Percentiles rank a stretch among this genome's conserved stretches.
phyloP scores from a whole-genome alignment of 2,329 filamentous ascomycete species.

The Phialemonium atrogriseum region DNA sequence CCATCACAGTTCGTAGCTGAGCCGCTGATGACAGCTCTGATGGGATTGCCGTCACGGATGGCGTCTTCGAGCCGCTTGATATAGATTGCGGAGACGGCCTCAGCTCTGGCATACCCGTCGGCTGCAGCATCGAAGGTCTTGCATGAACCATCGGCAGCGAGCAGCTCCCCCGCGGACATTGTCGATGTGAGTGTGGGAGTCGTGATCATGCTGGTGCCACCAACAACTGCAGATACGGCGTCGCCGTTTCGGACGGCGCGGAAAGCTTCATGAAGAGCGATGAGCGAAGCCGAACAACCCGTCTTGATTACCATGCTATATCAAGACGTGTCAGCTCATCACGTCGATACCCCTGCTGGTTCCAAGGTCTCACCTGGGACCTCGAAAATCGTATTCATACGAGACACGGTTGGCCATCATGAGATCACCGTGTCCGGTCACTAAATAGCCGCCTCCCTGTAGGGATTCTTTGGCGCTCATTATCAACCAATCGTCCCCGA shows the following conservation, averaged over 20 bases:
- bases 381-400: conserved; percentile 15
- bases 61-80: conserved; percentile 39
- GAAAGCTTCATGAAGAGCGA: conserved; percentile 19
- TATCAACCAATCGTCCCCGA: conserved; percentile 21
- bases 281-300: conserved; percentile 20
- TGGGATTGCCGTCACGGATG: conserved; percentile 34
- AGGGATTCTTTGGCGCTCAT: conserved; percentile 14
- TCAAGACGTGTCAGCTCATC: too few species aligned
- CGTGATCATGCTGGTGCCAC: too few species aligned
- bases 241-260: conserved; percentile 16
- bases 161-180: not conserved
- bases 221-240: conserved; percentile 19
- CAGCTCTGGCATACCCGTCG: conserved; percentile 42
- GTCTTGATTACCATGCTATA: conserved; percentile 20
- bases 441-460: conserved; percentile 12
- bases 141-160: not conserved
- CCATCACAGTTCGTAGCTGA: conserved; percentile 34
- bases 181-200: not conserved
- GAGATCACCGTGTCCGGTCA: conserved; percentile 17
- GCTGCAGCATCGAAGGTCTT: conserved; percentile 19
- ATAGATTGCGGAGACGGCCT: conserved; percentile 34
- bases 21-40: conserved; percentile 28
- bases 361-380: too few species aligned
- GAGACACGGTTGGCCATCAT: conserved; percentile 17
- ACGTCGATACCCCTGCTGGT: too few species aligned